Evolutionary conservation across 306 rosid species (phyloP).

Genomic region (Trifolium repens): DNA sequence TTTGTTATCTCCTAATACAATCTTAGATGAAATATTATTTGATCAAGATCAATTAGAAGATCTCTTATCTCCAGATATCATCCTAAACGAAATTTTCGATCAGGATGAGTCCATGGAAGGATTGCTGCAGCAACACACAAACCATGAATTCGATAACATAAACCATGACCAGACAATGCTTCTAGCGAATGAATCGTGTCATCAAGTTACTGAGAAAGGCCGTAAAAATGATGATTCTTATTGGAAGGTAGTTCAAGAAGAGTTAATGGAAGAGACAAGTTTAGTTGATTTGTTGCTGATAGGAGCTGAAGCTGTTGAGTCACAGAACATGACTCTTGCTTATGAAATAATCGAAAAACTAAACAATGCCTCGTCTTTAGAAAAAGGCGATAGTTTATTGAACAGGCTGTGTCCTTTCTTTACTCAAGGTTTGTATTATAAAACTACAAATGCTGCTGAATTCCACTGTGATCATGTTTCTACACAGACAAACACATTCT

Average conservation of each 20-base stretch:
- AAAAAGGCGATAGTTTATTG: slow-evolving; percentile 49
- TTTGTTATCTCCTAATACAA: slow-evolving; percentile 29
- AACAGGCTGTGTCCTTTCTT: slow-evolving; percentile 62
- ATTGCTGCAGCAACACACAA: slow-evolving; percentile 43
- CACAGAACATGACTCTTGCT: slow-evolving; percentile 55
- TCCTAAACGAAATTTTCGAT: slow-evolving; percentile 39
- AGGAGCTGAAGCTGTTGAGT: slow-evolving; percentile 78
- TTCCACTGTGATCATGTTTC: slow-evolving; percentile 40
- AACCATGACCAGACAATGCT: slow-evolving; percentile 4
- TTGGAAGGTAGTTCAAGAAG: slow-evolving; percentile 59
- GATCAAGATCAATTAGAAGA: slow-evolving; percentile 42
- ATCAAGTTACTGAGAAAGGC: background rate
- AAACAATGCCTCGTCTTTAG: slow-evolving; percentile 32
- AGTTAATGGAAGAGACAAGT: slow-evolving; percentile 64
- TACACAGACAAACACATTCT: slow-evolving; percentile 40
- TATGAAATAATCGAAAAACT: slow-evolving; percentile 52
- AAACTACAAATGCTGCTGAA: slow-evolving; percentile 32
- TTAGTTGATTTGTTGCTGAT: slow-evolving; percentile 63
- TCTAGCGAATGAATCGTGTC: slow-evolving; percentile 28
- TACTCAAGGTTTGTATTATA: slow-evolving; percentile 56
- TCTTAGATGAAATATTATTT: slow-evolving; percentile 37
- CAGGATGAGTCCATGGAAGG: slow-evolving; percentile 35
- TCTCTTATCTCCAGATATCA: slow-evolving; percentile 27
- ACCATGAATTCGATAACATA: slow-evolving; percentile 38
- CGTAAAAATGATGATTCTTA: slow-evolving; percentile 34